Percentiles rank a stretch among this genome's conserved stretches.
phyloP scores from a whole-genome alignment of 2,329 filamentous ascomycete genomes.

The Aureobasidium leucospermi region DNA sequence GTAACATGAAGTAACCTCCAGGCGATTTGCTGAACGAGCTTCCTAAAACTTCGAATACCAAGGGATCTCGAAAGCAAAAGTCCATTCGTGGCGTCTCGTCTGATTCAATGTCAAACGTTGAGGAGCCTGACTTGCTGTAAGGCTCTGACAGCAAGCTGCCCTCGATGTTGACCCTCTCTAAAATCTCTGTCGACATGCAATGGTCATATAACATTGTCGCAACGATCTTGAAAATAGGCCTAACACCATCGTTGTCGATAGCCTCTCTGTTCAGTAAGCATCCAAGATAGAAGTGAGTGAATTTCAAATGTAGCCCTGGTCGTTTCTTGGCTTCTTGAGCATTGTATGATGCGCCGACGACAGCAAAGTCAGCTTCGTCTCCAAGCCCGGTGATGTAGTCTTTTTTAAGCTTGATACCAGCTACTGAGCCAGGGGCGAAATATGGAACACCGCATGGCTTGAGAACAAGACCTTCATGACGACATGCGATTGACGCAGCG shows the following conservation, averaged over 20 bases:
- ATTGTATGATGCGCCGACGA: slow-evolving; percentile 69
- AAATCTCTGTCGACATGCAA: slow-evolving; percentile 39
- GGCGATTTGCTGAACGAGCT: slow-evolving; percentile 69
- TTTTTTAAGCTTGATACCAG: slow-evolving; percentile 75
- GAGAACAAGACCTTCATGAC: slow-evolving; percentile 72
- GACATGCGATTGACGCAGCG: slow-evolving; percentile 55
- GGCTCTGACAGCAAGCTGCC: slow-evolving; percentile 32
- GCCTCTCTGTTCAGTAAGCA: slow-evolving; percentile 64
- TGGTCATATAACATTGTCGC: slow-evolving; percentile 43
- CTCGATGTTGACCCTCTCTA: slow-evolving; percentile 36
- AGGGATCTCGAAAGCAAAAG: slow-evolving; percentile 58
- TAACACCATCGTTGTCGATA: slow-evolving; percentile 43
- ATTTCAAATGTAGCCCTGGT: slow-evolving; percentile 35
- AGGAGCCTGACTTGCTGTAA: slow-evolving; percentile 19
- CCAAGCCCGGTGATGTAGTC: slow-evolving; percentile 74
- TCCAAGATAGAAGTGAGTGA: slow-evolving; percentile 75
- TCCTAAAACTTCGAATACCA: slow-evolving; percentile 73
- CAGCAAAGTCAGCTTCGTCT: slow-evolving; percentile 74
- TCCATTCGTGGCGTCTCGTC: slow-evolving; percentile 28
- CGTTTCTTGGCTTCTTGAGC: slow-evolving; percentile 52
- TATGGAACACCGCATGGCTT: slow-evolving; percentile 73
- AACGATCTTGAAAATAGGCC: slow-evolving; percentile 59
- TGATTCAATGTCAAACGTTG: slow-evolving; percentile 19
- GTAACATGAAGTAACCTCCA: slow-evolving; percentile 63
- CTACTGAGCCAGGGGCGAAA: slow-evolving; percentile 40